phyloP scores from a whole-genome alignment of 1,284 basidiomycete genomes.

The Phlebopus sp. region DNA sequence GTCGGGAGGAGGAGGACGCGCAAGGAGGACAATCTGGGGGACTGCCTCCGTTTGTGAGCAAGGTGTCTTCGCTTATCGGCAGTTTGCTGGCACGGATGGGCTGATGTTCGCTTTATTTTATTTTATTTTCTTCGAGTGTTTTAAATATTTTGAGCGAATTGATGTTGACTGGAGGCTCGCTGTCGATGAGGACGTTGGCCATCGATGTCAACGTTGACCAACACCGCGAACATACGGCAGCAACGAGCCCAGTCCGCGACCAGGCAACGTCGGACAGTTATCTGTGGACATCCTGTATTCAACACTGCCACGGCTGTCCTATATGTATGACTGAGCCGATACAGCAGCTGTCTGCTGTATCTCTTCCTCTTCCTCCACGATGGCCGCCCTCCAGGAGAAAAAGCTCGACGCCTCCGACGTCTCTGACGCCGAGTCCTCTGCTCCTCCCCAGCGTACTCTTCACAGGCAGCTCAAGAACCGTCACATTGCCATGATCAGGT shows the following conservation, averaged over 20 bases:
- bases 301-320: neutral
- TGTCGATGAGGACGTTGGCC: too few species aligned
- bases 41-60: slow-evolving; percentile 29
- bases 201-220: too few species aligned
- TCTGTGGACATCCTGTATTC: too few species aligned
- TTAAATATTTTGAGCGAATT: too few species aligned
- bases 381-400: neutral
- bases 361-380: neutral
- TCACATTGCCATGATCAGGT: slow-evolving; percentile 73
- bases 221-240: too few species aligned
- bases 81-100: slow-evolving; percentile 32
- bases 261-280: too few species aligned
- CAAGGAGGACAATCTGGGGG: slow-evolving; percentile 17
- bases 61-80: slow-evolving; percentile 27
- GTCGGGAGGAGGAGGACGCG: neutral
- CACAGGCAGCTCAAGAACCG: slow-evolving; percentile 63
- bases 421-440: slow-evolving; percentile 24
- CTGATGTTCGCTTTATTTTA: slow-evolving; percentile 8
- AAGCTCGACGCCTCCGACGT: slow-evolving; percentile 6
- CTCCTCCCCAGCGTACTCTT: slow-evolving; percentile 32
- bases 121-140: neutral
- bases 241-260: too few species aligned
- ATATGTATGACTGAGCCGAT: too few species aligned
- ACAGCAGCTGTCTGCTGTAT: neutral
- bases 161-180: too few species aligned